Conservation (phyloP, 75 land plant species). For the Pinus tabuliformis region DNA sequence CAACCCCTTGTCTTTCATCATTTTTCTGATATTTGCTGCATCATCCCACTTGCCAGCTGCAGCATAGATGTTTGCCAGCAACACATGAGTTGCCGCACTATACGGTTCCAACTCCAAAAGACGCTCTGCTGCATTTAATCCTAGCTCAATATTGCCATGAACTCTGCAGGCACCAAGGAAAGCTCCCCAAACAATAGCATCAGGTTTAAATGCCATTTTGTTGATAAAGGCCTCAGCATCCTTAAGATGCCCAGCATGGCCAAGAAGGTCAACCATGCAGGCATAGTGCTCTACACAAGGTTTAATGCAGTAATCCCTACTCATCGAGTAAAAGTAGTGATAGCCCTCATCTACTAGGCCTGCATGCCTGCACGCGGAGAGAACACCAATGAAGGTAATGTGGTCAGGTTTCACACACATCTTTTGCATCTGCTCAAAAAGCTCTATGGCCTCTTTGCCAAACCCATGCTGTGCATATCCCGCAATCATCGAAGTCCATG, state of each 20-base stretch:
- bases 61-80: slow-evolving; percentile 45
- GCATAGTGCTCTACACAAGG: slow-evolving; percentile 3
- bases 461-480: too few relatives aligned
- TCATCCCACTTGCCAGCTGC: slow-evolving; percentile 41
- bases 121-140: slow-evolving; percentile 22
- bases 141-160: slow-evolving; percentile 35
- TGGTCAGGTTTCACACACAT: too few relatives aligned
- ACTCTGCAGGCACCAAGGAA: slow-evolving; percentile 36
- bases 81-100: slow-evolving; percentile 30
- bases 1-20: slow-evolving; percentile 30
- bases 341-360: slow-evolving; percentile 24
- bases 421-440: too few relatives aligned
- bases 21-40: slow-evolving; percentile 27
- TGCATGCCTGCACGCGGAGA: not conserved
- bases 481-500: too few relatives aligned
- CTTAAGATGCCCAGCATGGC: too few relatives aligned
- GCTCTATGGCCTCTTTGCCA: too few relatives aligned
- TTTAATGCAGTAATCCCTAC: not conserved
- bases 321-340: slow-evolving; percentile 12
- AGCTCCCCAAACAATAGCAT: slow-evolving; percentile 26
- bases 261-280: too few relatives aligned
- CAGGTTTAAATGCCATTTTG: slow-evolving; percentile 25
- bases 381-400: slow-evolving; percentile 20
- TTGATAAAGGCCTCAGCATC: slow-evolving; percentile 22
- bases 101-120: slow-evolving; percentile 34